A percentile compares a stretch with the other conserved stretches of the same genome.
These are phyloP conservation scores for Penicillium chermesinum DNA, from an alignment of 495 filamentous ascomycete genomes.

Conservation along the genomic window DNA sequence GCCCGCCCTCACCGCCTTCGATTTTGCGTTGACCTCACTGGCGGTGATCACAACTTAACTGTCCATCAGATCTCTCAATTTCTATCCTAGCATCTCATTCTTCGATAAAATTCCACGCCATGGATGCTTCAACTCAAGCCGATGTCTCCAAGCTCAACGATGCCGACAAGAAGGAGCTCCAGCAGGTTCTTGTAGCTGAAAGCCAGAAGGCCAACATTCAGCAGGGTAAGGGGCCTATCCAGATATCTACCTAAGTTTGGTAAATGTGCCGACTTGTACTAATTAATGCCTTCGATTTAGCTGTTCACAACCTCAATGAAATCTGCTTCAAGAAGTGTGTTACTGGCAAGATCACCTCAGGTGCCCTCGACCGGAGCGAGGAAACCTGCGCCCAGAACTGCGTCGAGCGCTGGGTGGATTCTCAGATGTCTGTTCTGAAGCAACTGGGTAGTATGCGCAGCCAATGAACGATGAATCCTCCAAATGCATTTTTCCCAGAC, in stretches of 20 bases:
- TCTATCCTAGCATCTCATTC: neutral
- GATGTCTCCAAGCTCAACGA: slow-evolving; percentile 72
- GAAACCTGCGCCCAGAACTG: slow-evolving; percentile 83
- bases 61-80: neutral
- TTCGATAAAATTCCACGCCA: slow-evolving; percentile 13
- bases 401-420: slow-evolving; percentile 88
- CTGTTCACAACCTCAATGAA: slow-evolving; percentile 77
- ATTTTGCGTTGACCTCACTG: slow-evolving; percentile 15
- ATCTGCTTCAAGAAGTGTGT: slow-evolving; percentile 93
- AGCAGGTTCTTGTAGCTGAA: slow-evolving; percentile 75
- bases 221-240: slow-evolving; percentile 70
- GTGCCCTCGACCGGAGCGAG: slow-evolving; percentile 67
- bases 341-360: slow-evolving; percentile 57
- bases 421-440: slow-evolving; percentile 71
- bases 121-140: slow-evolving; percentile 36
- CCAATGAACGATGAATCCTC: slow-evolving; percentile 16
- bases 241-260: neutral
- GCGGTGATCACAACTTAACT: neutral
- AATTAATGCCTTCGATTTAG: slow-evolving; percentile 31
- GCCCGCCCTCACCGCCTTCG: slow-evolving; percentile 28
- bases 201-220: slow-evolving; percentile 76
- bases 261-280: neutral
- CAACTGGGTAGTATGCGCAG: slow-evolving; percentile 66
- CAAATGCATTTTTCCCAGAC: no score
- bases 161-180: slow-evolving; percentile 80